Evolutionary conservation across 2,329 filamentous ascomycete species (phyloP).

Genomic region (Alternaria brassicicola): DNA sequence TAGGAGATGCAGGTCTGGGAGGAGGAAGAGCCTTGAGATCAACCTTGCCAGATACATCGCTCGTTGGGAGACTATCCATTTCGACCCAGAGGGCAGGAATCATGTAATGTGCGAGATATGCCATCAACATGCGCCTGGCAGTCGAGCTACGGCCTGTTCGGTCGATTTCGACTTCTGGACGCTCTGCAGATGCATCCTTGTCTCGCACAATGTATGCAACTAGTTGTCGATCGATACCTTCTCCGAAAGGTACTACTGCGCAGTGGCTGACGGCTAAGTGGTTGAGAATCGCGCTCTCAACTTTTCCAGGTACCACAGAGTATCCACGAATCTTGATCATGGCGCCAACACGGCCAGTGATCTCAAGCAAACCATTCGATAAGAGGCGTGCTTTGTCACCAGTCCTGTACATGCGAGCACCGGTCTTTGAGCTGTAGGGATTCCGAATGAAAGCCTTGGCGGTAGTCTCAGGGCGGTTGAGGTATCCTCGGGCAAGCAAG

Average conservation of each 20-base stretch:
- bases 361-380: slow-evolving; percentile 71
- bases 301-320: slow-evolving; percentile 76
- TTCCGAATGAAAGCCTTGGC: slow-evolving; percentile 73
- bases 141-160: slow-evolving; percentile 73
- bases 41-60: slow-evolving; percentile 79
- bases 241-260: slow-evolving; percentile 74
- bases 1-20: slow-evolving; percentile 59
- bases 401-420: slow-evolving; percentile 74
- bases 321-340: slow-evolving; percentile 85
- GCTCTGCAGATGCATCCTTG: slow-evolving; percentile 62
- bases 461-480: slow-evolving; percentile 80
- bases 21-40: slow-evolving; percentile 74
- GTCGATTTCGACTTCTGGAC: slow-evolving; percentile 69
- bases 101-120: slow-evolving; percentile 81
- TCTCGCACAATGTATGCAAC: slow-evolving; percentile 79
- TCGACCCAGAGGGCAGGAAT: slow-evolving; percentile 79
- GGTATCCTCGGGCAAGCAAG: slow-evolving; percentile 75
- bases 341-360: slow-evolving; percentile 74
- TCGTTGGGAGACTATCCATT: slow-evolving; percentile 72
- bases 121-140: slow-evolving; percentile 68
- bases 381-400: slow-evolving; percentile 73
- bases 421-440: slow-evolving; percentile 64
- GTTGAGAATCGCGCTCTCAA: slow-evolving; percentile 73
- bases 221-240: slow-evolving; percentile 75
- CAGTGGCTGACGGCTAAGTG: slow-evolving; percentile 74